These are phyloP conservation scores for Phytophthora aleatoria DNA, from an alignment of 352 stramenopile genomes.

Conservation along the genomic window DNA sequence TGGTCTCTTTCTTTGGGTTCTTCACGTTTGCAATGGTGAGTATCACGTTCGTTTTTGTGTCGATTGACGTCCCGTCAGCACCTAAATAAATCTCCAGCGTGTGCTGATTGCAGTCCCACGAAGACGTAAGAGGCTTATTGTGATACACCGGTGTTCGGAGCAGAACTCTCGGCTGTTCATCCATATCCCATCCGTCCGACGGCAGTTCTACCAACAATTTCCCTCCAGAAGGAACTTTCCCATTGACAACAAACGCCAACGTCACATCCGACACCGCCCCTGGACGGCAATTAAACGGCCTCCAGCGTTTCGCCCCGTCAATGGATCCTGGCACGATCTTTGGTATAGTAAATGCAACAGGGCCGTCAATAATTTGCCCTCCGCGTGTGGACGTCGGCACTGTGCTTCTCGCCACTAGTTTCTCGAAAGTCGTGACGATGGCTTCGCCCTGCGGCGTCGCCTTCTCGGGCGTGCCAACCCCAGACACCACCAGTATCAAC, in stretches of 20 bases:
- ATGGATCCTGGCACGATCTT: constrained; percentile 61
- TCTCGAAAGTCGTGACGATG: constrained; percentile 68
- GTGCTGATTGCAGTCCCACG: constrained; percentile 56
- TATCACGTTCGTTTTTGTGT: constrained; percentile 41
- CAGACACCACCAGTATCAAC: constrained; percentile 54
- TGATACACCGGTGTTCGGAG: constrained; percentile 41
- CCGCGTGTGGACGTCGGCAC: constrained; percentile 59
- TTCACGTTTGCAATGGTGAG: constrained; percentile 52
- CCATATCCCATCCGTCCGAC: constrained; percentile 66
- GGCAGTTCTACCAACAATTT: constrained; percentile 63
- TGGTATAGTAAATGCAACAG: constrained; percentile 45
- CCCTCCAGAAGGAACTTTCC: constrained; percentile 41
- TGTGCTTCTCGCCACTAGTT: constrained; percentile 54
- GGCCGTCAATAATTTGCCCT: constrained; percentile 70
- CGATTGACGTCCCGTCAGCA: constrained; percentile 24
- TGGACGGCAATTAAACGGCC: constrained; percentile 65
- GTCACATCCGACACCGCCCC: constrained; percentile 53
- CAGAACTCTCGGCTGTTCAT: constrained; percentile 42
- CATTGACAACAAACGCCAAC: constrained; percentile 52
- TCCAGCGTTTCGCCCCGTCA: constrained; percentile 47
- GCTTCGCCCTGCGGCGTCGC: constrained; percentile 53
- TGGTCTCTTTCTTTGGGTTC: constrained; percentile 58
- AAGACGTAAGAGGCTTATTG: constrained; percentile 34
- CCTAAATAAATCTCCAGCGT: constrained; percentile 57
- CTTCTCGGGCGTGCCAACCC: constrained; percentile 56